Conservation (phyloP, 2,329 filamentous ascomycete genomes). For the Verticillium isaacii region DNA sequence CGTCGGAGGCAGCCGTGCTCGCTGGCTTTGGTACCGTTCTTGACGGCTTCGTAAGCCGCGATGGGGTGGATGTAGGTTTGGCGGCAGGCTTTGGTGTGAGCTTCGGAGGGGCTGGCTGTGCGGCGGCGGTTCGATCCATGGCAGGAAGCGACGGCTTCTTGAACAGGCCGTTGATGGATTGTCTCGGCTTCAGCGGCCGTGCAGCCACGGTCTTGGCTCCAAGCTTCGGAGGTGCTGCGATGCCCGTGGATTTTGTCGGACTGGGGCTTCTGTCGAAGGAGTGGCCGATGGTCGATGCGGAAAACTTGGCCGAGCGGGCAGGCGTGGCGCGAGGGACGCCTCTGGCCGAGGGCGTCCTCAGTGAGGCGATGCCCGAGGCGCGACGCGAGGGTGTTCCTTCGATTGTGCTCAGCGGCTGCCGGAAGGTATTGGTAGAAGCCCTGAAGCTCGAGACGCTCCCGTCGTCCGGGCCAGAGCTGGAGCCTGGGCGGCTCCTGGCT, state of each 20-base stretch:
- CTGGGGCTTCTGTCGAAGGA: constrained; percentile 29
- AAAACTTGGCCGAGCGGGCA: constrained; percentile 11
- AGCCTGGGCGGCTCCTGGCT: constrained; percentile 49
- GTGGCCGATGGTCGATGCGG: constrained; percentile 25
- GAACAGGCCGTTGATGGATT: constrained; percentile 48
- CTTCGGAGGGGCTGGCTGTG: constrained; percentile 7
- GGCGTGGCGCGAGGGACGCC: constrained; percentile 14
- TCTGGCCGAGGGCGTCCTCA: constrained; percentile 27
- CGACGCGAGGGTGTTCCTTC: constrained; percentile 35
- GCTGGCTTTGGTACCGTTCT: not conserved
- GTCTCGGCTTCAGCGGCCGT: constrained; percentile 42
- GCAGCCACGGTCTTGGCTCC: constrained; percentile 42
- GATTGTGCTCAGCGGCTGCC: constrained; percentile 35
- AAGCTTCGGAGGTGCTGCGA: constrained; percentile 27
- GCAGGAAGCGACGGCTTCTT: constrained; percentile 49
- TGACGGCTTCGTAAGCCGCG: not conserved
- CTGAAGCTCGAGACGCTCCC: constrained; percentile 33
- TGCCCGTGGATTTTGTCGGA: constrained; percentile 28
- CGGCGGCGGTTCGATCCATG: constrained; percentile 23
- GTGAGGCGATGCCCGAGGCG: constrained; percentile 26
- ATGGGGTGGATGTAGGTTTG: not conserved
- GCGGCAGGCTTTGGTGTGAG: constrained; percentile 1
- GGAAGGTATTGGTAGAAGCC: constrained; percentile 38
- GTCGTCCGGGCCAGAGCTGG: constrained; percentile 45
- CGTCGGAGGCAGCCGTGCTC: constrained; percentile 11